Evolutionary conservation across 140 eudicot genomes (phyloP), one percentile per base, ranked within the genome.

Genomic region (Senecio squalidus): DNA sequence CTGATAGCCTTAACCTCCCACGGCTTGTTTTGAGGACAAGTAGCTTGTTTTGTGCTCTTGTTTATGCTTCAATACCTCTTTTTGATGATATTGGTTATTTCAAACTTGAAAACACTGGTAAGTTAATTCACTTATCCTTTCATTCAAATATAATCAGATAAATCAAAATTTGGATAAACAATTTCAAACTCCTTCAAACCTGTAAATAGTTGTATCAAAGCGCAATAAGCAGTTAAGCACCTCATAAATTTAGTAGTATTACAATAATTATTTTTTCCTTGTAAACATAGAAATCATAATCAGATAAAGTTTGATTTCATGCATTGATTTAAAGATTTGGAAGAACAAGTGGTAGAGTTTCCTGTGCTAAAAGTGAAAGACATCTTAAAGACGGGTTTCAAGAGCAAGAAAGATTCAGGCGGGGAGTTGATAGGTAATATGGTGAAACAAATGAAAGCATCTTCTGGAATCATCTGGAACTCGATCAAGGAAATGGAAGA

Each of bases 401-500:
- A 47, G 53, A 41, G 33, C 33, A 20, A 11, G 13, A 49, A 26
- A 10, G 34, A 69, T 23, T 33, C 39, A 8, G 27, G 11, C 1
- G 54, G 16, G 11, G 53, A 69, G 50, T 36, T 49, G 13, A 9
- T 69, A 1, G 36, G 26, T 44, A 46, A 71, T 4, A 63, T 55
- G 60, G 20, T 71, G 4, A 71, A 64, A 55, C 71, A 62, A 63
- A 63, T 43, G 10, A 71, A 63, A 31, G 52, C 60, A 55, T 71
- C 66, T 9, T 55, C 66, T 9, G 71, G 77, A 39, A 58, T 86
- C 57, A 83, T 88, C 18, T 83, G 80, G 74, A 88, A 84, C 80
- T 58, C 89, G 0, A 72, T 76, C 17, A 49, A 68, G 28, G 76
- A 70, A 55, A 86, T 87, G 13, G 89, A 87, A 58, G 74, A 53